These are phyloP conservation scores for Neofusicoccum parvum DNA, from an alignment of 2,329 filamentous ascomycete genomes.

Conservation along the genomic window DNA sequence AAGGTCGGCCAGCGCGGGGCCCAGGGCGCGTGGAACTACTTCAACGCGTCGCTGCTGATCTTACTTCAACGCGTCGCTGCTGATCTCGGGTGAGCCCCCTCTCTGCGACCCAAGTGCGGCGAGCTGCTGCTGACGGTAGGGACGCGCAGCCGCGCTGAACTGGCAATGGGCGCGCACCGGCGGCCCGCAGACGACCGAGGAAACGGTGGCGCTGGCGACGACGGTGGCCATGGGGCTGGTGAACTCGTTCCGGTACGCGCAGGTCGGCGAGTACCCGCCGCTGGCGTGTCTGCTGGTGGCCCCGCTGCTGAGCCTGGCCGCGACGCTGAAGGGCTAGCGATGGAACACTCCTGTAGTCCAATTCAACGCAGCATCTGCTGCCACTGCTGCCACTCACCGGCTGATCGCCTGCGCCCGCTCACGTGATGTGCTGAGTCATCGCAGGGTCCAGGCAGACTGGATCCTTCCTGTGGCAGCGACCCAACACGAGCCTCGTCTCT, in stretches of 20 bases:
- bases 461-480: background rate
- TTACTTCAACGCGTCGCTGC: conserved; percentile 10
- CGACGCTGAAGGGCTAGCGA: background rate
- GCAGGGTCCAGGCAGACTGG: no score
- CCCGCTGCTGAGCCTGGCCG: conserved; percentile 4
- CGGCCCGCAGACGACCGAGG: conserved; percentile 1
- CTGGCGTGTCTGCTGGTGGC: background rate
- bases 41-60: conserved; percentile 8
- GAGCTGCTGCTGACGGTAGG: background rate
- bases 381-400: background rate
- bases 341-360: background rate
- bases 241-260: background rate
- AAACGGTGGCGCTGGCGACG: background rate
- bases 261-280: conserved; percentile 1
- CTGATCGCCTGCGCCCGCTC: background rate
- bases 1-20: conserved; percentile 9
- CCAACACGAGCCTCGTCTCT: background rate
- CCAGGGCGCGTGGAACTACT: background rate
- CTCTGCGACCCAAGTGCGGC: no score
- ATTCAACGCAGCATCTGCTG: no score
- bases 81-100: background rate
- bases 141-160: background rate
- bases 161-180: conserved; percentile 19
- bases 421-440: background rate
- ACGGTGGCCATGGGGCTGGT: conserved; percentile 1